Evolutionary conservation across 345 rosid species (phyloP).

Genomic region (Euphorbia pulcherrima): DNA sequence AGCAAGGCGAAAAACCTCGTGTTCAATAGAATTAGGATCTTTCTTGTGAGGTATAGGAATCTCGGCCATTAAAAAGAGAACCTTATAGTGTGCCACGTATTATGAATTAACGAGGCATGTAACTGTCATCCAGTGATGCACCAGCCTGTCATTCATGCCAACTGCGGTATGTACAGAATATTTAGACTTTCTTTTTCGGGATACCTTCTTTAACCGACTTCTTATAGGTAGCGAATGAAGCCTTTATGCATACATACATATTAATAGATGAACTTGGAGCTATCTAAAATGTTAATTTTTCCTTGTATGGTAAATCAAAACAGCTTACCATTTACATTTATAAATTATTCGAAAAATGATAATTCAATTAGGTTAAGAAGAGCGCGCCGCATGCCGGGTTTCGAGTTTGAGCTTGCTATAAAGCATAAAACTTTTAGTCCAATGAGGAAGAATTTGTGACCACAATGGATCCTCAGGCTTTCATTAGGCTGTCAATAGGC

Average conservation of each 20-base stretch:
- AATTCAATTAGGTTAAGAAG: background rate
- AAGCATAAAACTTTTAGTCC: slow-evolving; percentile 31
- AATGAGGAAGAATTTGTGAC: slow-evolving; percentile 53
- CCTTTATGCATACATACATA: background rate
- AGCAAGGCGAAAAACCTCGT: slow-evolving; percentile 4
- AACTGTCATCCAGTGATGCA: background rate
- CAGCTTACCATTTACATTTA: background rate
- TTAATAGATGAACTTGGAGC: background rate
- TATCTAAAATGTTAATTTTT: background rate
- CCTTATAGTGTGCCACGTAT: background rate
- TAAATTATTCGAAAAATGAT: background rate
- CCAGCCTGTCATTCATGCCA: background rate
- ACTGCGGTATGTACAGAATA: background rate
- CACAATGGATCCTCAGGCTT: slow-evolving; percentile 91
- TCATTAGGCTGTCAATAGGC: slow-evolving; percentile 78
- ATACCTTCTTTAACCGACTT: background rate
- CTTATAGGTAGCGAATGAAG: background rate
- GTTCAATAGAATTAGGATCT: background rate
- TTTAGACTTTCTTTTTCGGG: background rate
- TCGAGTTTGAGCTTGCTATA: slow-evolving; percentile 28
- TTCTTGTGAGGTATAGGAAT: background rate
- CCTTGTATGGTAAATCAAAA: background rate
- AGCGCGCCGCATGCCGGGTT: slow-evolving; percentile 14
- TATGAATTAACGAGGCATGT: background rate
- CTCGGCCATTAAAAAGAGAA: background rate